Conservation (phyloP, 2,329 filamentous ascomycete species). For the Coniochaeta ligniaria region DNA sequence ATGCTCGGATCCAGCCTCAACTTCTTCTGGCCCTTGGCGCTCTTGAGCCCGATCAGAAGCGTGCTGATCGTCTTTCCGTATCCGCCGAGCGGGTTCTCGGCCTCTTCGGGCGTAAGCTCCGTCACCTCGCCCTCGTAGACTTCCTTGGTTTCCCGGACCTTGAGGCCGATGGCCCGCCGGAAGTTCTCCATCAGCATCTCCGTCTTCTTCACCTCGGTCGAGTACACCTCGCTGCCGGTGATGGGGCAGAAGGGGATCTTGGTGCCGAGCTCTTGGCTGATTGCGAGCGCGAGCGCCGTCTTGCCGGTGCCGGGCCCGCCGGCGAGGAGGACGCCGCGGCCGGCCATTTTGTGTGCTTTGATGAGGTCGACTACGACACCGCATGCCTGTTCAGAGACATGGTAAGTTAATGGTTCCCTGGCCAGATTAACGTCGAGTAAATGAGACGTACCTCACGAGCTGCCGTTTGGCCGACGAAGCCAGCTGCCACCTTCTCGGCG, state of each 20-base stretch:
- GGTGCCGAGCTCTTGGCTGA: conserved; percentile 93
- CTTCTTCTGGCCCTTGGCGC: conserved; percentile 95
- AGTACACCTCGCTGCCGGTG: conserved; percentile 96
- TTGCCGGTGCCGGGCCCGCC: conserved; percentile 96
- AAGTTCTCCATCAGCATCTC: conserved; percentile 99
- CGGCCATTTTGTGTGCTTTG: conserved; percentile 94
- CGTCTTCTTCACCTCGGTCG: conserved; percentile 98
- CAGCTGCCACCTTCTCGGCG: conserved; percentile 70
- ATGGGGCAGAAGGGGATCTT: conserved; percentile 99
- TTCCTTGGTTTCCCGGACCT: conserved; percentile 97
- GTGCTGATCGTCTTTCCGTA: conserved; percentile 98
- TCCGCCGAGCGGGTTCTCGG: conserved; percentile 92
- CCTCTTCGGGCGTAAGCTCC: conserved; percentile 94
- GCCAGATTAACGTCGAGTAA: background rate
- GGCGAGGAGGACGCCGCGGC: conserved; percentile 84
- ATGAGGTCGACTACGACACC: conserved; percentile 96
- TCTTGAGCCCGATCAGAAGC: conserved; percentile 88
- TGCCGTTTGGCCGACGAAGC: conserved; percentile 82
- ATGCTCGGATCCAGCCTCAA: conserved; percentile 93
- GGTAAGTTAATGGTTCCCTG: conserved; percentile 1
- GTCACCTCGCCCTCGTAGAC: conserved; percentile 99
- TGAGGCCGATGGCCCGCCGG: conserved; percentile 87
- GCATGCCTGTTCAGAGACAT: conserved; percentile 59
- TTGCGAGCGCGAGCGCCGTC: conserved; percentile 88
- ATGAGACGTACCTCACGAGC: conserved; percentile 71